These are phyloP conservation scores for Sphagnurus paluster DNA, from an alignment of 1,284 basidiomycete species.

Conservation along the genomic window DNA sequence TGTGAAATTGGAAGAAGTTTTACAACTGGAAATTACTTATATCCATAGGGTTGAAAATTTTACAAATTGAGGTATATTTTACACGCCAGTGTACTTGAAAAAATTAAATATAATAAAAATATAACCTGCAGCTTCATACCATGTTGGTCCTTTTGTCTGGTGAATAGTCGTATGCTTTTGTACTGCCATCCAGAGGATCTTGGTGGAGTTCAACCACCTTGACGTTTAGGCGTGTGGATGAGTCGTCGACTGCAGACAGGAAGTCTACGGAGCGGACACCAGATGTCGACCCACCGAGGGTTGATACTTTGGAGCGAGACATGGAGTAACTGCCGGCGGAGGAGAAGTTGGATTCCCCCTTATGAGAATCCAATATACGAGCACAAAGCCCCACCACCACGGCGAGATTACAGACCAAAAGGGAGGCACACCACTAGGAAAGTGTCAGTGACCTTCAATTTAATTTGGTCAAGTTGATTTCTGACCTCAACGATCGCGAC, in stretches of 20 bases:
- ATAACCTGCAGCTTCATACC: too few relatives aligned
- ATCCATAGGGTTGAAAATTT: too few relatives aligned
- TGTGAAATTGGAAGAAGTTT: too few relatives aligned
- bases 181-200: neutral
- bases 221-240: constrained; percentile 1
- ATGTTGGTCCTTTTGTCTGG: neutral
- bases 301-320: constrained; percentile 1
- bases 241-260: neutral
- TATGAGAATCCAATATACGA: neutral
- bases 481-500: constrained; percentile 1
- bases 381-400: neutral
- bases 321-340: neutral
- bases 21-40: too few relatives aligned
- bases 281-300: neutral
- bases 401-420: constrained; percentile 6
- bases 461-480: neutral
- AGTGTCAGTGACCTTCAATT: neutral
- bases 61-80: too few relatives aligned
- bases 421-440: constrained; percentile 1
- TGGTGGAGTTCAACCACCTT: constrained; percentile 3
- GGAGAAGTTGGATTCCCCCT: neutral
- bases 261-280: constrained; percentile 1
- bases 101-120: too few relatives aligned
- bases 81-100: too few relatives aligned
- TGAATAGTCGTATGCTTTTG: constrained; percentile 1